Evolutionary conservation across 805 yeast genomes (phyloP), one percentile per base, ranked within the genome.

Genomic region (Candida golubevii): DNA sequence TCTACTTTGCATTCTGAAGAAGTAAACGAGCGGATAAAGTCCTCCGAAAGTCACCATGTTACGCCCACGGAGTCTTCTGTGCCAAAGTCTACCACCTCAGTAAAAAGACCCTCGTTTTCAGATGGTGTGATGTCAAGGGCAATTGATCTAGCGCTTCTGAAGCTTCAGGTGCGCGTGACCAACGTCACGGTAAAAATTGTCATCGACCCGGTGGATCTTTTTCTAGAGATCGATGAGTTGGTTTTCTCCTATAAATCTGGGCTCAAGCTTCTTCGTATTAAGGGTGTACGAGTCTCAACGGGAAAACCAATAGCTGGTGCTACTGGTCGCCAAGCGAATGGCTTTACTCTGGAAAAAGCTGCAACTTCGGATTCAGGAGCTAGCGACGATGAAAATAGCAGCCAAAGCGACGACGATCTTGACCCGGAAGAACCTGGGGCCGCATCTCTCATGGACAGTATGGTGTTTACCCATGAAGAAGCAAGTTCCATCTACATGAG

Each of bases 401-500:
- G 28, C 53, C 10, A 57, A 51, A 4, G 39, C 33, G 39, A 33
- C 14, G 38, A 13, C 33, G 44, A 38, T 23, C 34, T 34, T 8
- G 53, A 57, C 27, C 66, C 58, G 11, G 68, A 67, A 18, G 69
- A 60, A n/a, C 66, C 67, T 30, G 72, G 66, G 27, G 23, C 23
- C 23, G 23, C 23, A 18, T 71, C 78, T n/a, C 57, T 82, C 45
- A 60, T 73, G 59, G 75, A 74, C 32, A 82, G 88, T 54, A 74
- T 79, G 65, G 67, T 81, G 32, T 83, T 82, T 57, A 80, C 91
- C 1, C 83, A 79, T 42, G 80, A 77, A 40, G 85, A 83, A 44
- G 84, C 87, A 1, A 74, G 80, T 38, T 81, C 89, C 3, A 74
- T 87, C 14, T 88, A 85, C 58, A 80, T 86, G 90, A 86, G 95